Evolutionary conservation across 2,329 filamentous ascomycete species (phyloP), one percentile per base, ranked within the genome.

Genomic region (Bipolaris bicolor): DNA sequence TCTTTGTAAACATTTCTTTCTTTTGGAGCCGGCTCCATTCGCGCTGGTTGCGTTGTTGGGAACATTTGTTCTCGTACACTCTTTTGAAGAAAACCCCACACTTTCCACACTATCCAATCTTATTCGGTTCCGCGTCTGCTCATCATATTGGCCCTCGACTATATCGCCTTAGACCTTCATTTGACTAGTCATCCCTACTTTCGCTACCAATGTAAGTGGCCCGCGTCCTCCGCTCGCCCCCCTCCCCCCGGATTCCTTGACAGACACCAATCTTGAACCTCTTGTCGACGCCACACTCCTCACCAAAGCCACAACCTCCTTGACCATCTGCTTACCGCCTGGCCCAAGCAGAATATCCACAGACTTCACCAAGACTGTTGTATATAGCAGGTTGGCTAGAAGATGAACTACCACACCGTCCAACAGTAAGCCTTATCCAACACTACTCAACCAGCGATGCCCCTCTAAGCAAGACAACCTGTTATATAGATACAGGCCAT

Each of bases 351-450:
- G 60, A 64, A 56, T 57, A 63, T 60, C 64, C 55, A 51, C 61
- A 64, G 58, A 52, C 49, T 52, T 52, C 46, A 57, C 58, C 55
- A 64, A 61, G 66, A 61, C 59, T 57, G 64, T 60, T 67, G 60
- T 65, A 64, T 60, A 61, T 64, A 68, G 61, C 67, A 50, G 56
- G 64, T 62, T 62, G 67, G 58, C 53, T 61, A 69, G 68, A 75
- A 73, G 63, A 78, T 78, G 76, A 76, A 78, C 72, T 77, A 76
- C 71, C 77, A 77, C 76, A 72, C 75, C 62, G 57, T 72, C 63
- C 72, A 74, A 47, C 76, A 77, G 76, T 78, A 72, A 70, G 76
- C 58, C 50, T 44, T 45, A 37, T 41, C 44, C 45, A 10, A 22
- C 47, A 33, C 20, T 51, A 60, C 56, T 55, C 56, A 52, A 18